These are phyloP conservation scores for Citrullus amarus DNA, from an alignment of 306 rosid genomes.

Conservation along the genomic window DNA sequence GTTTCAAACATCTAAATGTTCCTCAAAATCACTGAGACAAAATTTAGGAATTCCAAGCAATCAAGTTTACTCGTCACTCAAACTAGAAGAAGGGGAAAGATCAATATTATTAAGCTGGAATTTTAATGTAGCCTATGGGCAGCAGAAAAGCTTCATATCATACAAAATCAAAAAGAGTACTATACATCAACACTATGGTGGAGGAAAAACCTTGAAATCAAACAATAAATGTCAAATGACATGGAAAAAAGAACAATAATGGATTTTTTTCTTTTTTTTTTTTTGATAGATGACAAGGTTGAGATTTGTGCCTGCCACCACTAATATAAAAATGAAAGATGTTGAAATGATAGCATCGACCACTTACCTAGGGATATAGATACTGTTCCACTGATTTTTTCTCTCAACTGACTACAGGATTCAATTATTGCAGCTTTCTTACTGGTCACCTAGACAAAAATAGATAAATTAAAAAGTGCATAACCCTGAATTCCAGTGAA, in stretches of 20 bases:
- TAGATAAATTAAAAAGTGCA: slow-evolving; percentile 1
- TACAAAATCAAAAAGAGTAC: not conserved
- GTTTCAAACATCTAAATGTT: not conserved
- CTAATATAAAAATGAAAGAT: not conserved
- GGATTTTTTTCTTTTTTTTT: too few species aligned
- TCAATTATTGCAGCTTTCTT: slow-evolving; percentile 79
- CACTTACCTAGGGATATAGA: slow-evolving; percentile 53
- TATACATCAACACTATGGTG: not conserved
- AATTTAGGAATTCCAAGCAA: not conserved
- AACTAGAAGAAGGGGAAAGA: not conserved
- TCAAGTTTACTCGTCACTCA: not conserved
- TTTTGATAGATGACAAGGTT: not conserved
- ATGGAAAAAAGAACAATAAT: not conserved
- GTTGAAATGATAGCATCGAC: not conserved
- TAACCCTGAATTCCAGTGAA: not conserved
- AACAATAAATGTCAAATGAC: not conserved
- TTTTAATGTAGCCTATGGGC: not conserved
- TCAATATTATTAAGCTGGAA: not conserved
- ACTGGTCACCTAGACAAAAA: slow-evolving; percentile 54
- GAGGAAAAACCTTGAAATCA: not conserved
- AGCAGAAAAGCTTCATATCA: not conserved
- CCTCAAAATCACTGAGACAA: not conserved
- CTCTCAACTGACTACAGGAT: slow-evolving; percentile 50
- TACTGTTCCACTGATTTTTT: slow-evolving; percentile 55
- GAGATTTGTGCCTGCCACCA: not conserved